Base-by-base conservation (phyloP, 176 grass and related monocot species). In the Rhipidocladum racemiflorum region DNA sequence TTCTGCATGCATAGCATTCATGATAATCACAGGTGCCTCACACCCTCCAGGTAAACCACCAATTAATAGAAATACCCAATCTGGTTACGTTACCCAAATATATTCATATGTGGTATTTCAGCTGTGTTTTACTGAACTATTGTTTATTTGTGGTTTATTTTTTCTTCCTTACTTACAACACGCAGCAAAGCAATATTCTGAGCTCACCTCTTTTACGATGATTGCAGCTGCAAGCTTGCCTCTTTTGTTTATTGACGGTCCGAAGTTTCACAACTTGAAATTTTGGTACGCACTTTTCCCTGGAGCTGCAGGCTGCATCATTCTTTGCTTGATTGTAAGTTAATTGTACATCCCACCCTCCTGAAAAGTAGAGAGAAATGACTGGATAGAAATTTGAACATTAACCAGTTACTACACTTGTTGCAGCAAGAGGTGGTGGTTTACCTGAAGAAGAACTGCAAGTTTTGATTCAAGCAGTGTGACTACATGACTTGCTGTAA, bases 241-340 rank as follows among this genome's bases (percentile, higher is more conserved):
- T 8, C 61, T 98, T 57, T 59, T 98, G 80, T 98, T 98, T 63
- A 98, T 98, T 48, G 95, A 98, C 69, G 87, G 82, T 48, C 84
- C 76, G 0, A 98, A 98, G 62, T 90, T 98, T 74, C 92, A 98
- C 84, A 77, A 81, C 27, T 75, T 98, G 76, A 81, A 95, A 77
- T 65, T 89, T 39, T 98, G 95, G 95, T 95, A 98, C 45, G 92
- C 81, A 2, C 88, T 98, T 72, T 98, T 98, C 77, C 95, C 95
- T 68, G 92, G 95, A 27, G 92, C 95, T 25, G 65, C 82, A 24
- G 92, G 95, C 15, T 98, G 95, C 23, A 35, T 82, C 51, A 8
- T 98, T 79, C 96, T 98, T 75, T 95, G 96, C 72, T 82, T 98
- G 87, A 93, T 98, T 83, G 92, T 98, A 89, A 95, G 92, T 91